Evolutionary conservation across 192 early-diverging fungal species (phyloP).

Genomic region (Gonapodya prolifera): DNA sequence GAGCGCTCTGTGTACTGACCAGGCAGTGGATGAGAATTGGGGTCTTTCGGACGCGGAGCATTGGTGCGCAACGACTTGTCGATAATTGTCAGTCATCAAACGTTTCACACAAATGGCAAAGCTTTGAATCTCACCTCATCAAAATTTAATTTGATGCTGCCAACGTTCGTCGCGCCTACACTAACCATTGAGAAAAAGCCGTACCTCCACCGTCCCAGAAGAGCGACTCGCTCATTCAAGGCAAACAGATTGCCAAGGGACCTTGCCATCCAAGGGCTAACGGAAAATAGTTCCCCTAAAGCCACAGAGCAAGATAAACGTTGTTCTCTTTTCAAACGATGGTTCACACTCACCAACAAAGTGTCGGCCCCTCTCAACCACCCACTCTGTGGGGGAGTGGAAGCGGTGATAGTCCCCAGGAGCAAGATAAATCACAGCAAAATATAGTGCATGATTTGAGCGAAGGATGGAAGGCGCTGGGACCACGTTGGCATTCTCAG

Average conservation of each 20-base stretch:
- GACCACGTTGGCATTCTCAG: slow-evolving; percentile 13
- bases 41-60: neutral
- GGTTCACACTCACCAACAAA: slow-evolving; percentile 56
- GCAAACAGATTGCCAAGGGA: slow-evolving; percentile 83
- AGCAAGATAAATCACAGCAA: slow-evolving; percentile 87
- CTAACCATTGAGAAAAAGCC: slow-evolving; percentile 96
- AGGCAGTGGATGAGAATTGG: slow-evolving; percentile 8
- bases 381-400: slow-evolving; percentile 95
- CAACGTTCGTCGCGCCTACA: slow-evolving; percentile 97
- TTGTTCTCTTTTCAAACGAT: neutral
- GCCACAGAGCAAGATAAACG: neutral
- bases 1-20: slow-evolving; percentile 64
- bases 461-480: slow-evolving; percentile 11
- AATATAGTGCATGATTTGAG: slow-evolving; percentile 68
- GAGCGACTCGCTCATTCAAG: slow-evolving; percentile 88
- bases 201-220: slow-evolving; percentile 83
- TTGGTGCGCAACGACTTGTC: neutral
- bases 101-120: too few species aligned
- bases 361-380: slow-evolving; percentile 73
- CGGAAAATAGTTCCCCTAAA: slow-evolving; percentile 82
- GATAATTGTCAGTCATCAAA: too few species aligned
- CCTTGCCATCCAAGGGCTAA: slow-evolving; percentile 81
- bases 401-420: slow-evolving; percentile 99
- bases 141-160: slow-evolving; percentile 88
- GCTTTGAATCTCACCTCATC: slow-evolving; percentile 64